A percentile compares a stretch with the other conserved stretches of the same genome.
These are phyloP conservation scores for Entonaema liquescens DNA, from an alignment of 495 filamentous ascomycete genomes.

Conservation along the genomic window DNA sequence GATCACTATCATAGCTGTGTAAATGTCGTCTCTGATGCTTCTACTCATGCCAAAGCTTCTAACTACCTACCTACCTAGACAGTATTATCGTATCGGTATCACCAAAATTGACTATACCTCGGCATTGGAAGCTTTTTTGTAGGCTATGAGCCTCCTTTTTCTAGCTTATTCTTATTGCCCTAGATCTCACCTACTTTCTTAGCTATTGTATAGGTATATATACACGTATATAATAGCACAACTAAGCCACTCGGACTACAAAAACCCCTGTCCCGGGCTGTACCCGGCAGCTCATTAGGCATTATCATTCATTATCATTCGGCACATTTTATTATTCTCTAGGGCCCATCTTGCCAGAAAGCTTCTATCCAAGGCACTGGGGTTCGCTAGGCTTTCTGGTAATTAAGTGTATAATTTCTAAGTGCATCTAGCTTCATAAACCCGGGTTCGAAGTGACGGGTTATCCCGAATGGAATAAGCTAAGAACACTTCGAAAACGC, in stretches of 20 bases:
- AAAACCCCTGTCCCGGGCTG: conserved; percentile 26
- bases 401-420: conserved; percentile 13
- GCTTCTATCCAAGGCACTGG: conserved; percentile 35
- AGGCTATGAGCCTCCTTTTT: background rate
- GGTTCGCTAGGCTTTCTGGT: conserved; percentile 21
- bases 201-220: background rate
- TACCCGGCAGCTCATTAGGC: conserved; percentile 11
- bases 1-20: background rate
- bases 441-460: conserved; percentile 29
- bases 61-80: background rate
- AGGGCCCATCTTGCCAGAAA: conserved; percentile 26
- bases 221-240: conserved; percentile 26
- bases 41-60: background rate
- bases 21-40: background rate
- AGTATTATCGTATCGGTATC: background rate
- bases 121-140: background rate
- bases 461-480: conserved; percentile 29
- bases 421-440: conserved; percentile 29
- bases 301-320: conserved; percentile 32
- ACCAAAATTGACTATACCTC: background rate
- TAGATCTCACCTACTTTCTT: background rate
- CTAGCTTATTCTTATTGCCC: background rate
- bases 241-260: conserved; percentile 30
- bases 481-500: background rate
- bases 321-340: conserved; percentile 26